Evolutionary conservation across 805 yeast genomes (phyloP).

Genomic region (Wickerhamomyces hampshirensis): DNA sequence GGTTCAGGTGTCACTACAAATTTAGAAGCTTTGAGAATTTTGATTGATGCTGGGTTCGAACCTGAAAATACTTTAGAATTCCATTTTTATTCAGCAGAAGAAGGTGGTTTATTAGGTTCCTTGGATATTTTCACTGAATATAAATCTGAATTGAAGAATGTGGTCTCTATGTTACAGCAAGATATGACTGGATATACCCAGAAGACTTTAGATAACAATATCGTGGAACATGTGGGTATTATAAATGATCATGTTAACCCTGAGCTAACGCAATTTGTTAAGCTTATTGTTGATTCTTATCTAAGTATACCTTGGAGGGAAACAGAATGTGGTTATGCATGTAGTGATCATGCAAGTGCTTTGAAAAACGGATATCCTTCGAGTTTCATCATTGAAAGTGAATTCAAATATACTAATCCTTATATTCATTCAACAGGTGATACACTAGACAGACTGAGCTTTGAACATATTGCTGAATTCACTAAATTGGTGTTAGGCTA

Average conservation of each 20-base stretch:
- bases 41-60: slow-evolving; percentile 38
- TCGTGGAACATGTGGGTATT: slow-evolving; percentile 69
- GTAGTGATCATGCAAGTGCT: slow-evolving; percentile 92
- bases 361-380: slow-evolving; percentile 79
- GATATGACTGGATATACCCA: slow-evolving; percentile 55
- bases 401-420: slow-evolving; percentile 56
- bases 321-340: slow-evolving; percentile 84
- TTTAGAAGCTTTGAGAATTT: slow-evolving; percentile 67
- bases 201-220: slow-evolving; percentile 30
- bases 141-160: slow-evolving; percentile 38
- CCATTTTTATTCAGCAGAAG: slow-evolving; percentile 95
- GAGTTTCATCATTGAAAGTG: slow-evolving; percentile 77
- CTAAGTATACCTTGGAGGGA: slow-evolving; percentile 66
- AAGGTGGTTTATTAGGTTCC: slow-evolving; percentile 86
- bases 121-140: slow-evolving; percentile 66
- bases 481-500: slow-evolving; percentile 71
- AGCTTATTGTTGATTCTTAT: slow-evolving; percentile 56
- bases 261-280: slow-evolving; percentile 32
- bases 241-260: slow-evolving; percentile 32
- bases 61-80: slow-evolving; percentile 80
- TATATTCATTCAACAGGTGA: slow-evolving; percentile 76
- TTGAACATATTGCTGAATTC: slow-evolving; percentile 77
- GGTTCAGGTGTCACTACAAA: slow-evolving; percentile 83
- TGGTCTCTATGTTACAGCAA: slow-evolving; percentile 85
- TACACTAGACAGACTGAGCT: slow-evolving; percentile 74